Evolutionary conservation across 2,329 filamentous ascomycete species (phyloP).

Genomic region (Phyllosticta capitalensis): DNA sequence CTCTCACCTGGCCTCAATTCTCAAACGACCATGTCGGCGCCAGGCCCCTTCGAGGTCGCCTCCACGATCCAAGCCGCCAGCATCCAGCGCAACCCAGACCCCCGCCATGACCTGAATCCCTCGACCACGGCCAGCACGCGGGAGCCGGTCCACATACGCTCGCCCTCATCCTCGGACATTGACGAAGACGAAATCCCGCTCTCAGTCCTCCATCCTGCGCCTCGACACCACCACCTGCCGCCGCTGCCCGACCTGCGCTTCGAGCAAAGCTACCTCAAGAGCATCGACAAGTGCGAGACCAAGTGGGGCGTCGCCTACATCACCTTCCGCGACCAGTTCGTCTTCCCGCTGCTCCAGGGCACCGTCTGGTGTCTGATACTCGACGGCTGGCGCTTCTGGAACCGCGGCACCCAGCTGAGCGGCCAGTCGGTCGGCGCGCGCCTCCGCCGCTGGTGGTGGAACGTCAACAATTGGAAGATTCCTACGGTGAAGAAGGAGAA

Average conservation of each 20-base stretch:
- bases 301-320: conserved; percentile 76
- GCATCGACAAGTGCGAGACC: conserved; percentile 68
- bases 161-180: conserved; percentile 35
- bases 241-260: conserved; percentile 76
- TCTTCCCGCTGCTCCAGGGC: conserved; percentile 82
- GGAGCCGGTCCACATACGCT: conserved; percentile 45
- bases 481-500: conserved; percentile 11
- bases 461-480: conserved; percentile 74
- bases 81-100: conserved; percentile 63
- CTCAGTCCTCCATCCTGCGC: conserved; percentile 49
- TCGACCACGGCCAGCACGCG: conserved; percentile 63
- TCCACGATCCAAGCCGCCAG: conserved; percentile 73
- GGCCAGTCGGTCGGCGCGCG: conserved; percentile 69
- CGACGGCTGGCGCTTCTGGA: conserved; percentile 85
- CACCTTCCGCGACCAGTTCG: conserved; percentile 80
- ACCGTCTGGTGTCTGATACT: conserved; percentile 79
- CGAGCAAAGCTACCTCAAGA: conserved; percentile 95
- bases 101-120: conserved; percentile 68
- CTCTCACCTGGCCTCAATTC: not conserved
- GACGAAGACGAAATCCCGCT: conserved; percentile 61
- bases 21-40: conserved; percentile 40
- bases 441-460: conserved; percentile 87
- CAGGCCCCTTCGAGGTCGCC: conserved; percentile 58
- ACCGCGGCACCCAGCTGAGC: conserved; percentile 64
- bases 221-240: conserved; percentile 55